Evolutionary conservation across 2,329 filamentous ascomycete genomes (phyloP).

Genomic region (Diaporthe sp.): DNA sequence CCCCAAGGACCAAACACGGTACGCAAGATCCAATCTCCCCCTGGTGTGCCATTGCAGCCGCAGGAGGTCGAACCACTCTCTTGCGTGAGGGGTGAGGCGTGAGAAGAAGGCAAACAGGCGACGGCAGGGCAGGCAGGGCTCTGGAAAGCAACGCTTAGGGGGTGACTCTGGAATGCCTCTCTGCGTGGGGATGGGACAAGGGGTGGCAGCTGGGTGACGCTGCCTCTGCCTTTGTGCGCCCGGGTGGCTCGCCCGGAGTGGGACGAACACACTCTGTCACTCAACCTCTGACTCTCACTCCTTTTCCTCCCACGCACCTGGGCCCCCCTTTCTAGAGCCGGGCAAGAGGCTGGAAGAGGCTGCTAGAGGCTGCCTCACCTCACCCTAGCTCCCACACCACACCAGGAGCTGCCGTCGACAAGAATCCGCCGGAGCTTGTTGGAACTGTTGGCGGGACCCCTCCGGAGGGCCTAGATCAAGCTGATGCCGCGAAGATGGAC

Average conservation of each 20-base stretch:
- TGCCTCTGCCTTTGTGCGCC: slow-evolving; percentile 21
- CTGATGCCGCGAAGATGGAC: not conserved
- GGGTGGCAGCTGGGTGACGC: slow-evolving; percentile 1
- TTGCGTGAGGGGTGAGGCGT: not conserved
- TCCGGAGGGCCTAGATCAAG: not conserved
- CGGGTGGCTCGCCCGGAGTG: slow-evolving; percentile 4
- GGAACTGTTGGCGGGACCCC: slow-evolving; percentile 2
- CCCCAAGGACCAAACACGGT: slow-evolving; percentile 31
- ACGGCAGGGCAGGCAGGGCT: slow-evolving; percentile 2
- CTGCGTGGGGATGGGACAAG: slow-evolving; percentile 5
- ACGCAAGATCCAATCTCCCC: slow-evolving; percentile 36
- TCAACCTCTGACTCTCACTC: not conserved
- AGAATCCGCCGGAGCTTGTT: not conserved
- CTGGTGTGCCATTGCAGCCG: slow-evolving; percentile 40
- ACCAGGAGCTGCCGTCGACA: slow-evolving; percentile 7
- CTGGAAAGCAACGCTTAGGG: not conserved
- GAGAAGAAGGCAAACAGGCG: slow-evolving; percentile 8
- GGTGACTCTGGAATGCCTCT: not conserved
- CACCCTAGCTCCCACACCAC: slow-evolving; percentile 7
- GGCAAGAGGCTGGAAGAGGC: not conserved
- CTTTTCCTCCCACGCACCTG: not conserved
- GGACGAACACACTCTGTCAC: slow-evolving; percentile 7
- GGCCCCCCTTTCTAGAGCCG: not conserved
- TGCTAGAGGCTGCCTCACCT: slow-evolving; percentile 14
- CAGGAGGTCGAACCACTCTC: slow-evolving; percentile 35